Evolutionary conservation across 371 early-diverging fungal species (phyloP), one percentile per base, ranked within the genome.

Genomic region (Mortierella sp.): DNA sequence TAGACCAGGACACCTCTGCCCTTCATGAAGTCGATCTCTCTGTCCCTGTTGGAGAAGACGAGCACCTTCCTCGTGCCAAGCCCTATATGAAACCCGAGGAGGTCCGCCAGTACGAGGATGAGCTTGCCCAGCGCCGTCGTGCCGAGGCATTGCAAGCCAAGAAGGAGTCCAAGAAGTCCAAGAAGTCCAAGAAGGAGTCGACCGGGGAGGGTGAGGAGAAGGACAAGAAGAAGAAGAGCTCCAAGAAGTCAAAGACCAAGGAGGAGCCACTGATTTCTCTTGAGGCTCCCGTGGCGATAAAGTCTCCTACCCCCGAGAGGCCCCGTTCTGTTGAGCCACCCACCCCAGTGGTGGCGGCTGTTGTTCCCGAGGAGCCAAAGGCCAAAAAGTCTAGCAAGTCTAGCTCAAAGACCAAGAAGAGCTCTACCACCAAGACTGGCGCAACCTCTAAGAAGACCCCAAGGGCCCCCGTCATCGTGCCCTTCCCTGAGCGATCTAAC

Each of bases 81-180:
- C 89, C 93, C 6, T 94, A 94, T 76, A 83, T 89, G 72, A 90
- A 91, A 37, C 94, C 95, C 0, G 93, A 94, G 72, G 92, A 93
- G 79, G 74, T 90, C 3, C 92, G 92, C 48, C 88, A 88, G 46
- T 83, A 88, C 48, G 92, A 93, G 82, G 92, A 93, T 70, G 90
- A 89, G 10, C 87, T 89, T 51, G 90, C 86, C 24, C 90, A 90
- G 76, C 89, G 90, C 76, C 78, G 84, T 51, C 86, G 89, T 50
- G 76, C 82, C 10, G 88, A 90, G 37, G 80, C 80, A 3, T 5
- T 77, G 72, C 79, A 80, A 70, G 78, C 72, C 37, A 80, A 82
- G 71, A 80, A 82, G 54, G 57, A 72, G 44, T 54, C 79, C 54
- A 89, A 89, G 82, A 89, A 86, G 78, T 88, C 88, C 59, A 90